These are phyloP conservation scores for Colletotrichum chlorophyti DNA, from an alignment of 2,329 filamentous ascomycete species.

Conservation along the genomic window DNA sequence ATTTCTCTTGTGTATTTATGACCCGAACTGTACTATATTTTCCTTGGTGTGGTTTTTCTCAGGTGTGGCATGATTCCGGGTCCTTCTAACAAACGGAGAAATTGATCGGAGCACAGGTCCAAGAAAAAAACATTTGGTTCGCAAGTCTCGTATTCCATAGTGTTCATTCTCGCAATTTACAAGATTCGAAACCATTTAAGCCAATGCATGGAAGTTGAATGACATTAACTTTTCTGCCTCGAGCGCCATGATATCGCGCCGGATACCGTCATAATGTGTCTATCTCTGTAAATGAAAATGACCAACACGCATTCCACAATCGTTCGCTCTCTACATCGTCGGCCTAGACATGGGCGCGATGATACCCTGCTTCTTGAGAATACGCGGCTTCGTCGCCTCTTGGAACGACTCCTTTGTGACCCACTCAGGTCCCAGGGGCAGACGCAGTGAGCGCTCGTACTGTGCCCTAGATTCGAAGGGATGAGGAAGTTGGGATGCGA, in stretches of 20 bases:
- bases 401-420: constrained; percentile 96
- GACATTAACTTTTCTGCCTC: background rate
- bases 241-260: background rate
- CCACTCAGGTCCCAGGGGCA: constrained; percentile 95
- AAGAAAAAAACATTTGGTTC: constrained; percentile 1
- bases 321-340: constrained; percentile 38
- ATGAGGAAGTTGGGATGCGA: constrained; percentile 84
- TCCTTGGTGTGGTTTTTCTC: background rate
- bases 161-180: too few species aligned
- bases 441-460: constrained; percentile 86
- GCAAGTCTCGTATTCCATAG: background rate
- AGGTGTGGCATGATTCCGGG: background rate
- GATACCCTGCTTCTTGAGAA: constrained; percentile 89
- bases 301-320: background rate
- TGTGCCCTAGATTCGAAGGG: constrained; percentile 87
- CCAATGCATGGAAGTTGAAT: background rate
- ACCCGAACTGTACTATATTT: constrained; percentile 21
- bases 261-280: background rate
- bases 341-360: constrained; percentile 89
- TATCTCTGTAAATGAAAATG: background rate
- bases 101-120: constrained; percentile 9
- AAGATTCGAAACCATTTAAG: too few species aligned
- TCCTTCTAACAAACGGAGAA: constrained; percentile 11
- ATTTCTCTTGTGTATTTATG: constrained; percentile 24
- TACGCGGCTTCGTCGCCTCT: constrained; percentile 83